Base-by-base conservation (phyloP, 768 basidiomycete genomes). In the Omphalotus guepiniiformis region DNA sequence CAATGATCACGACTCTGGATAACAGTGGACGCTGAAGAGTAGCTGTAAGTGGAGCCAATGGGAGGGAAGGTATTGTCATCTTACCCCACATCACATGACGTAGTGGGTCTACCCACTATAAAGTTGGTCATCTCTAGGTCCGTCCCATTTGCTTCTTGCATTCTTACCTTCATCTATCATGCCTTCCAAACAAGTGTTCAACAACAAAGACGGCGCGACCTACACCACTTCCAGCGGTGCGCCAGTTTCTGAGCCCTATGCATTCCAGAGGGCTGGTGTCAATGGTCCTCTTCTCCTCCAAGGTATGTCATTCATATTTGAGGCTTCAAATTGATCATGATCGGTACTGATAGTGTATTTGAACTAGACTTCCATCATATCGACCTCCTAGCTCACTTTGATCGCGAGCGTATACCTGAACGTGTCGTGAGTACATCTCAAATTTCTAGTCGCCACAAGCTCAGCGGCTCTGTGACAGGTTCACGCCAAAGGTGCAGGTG, bases 321-420 rank as follows among this genome's bases (percentile, higher is more conserved):
- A 16, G 23, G 36, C 27, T 21, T 37, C n/a, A 28, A 38, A 23
- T 50, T 64, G 34, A 61, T 54, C 48, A n/a, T n/a, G n/a, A n/a
- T n/a, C n/a, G n/a, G n/a, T n/a, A n/a, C n/a, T n/a, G n/a, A n/a
- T n/a, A n/a, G n/a, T n/a, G n/a, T 39, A 35, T 42, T 39, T 13
- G 25, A n/a, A 41, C 23, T 47, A 88, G 89, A 93, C 64, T 92
- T 91, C 72, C 85, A 90, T 66, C 82, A 88, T 67, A 85, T 94
- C 60, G 91, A 93, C 68, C 73, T 87, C 40, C 81, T 98, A 52
- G 84, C 90, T 13, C 93, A 95, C 72, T 93, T 94, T 58, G 89
- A 91, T 64, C 84, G 90, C 50, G 93, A 96, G 68, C 87, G 95
- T 63, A 95, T 98, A 59, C 95, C 94, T 13, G 92, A 95, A 75